Conservation (phyloP, 2,329 filamentous ascomycete genomes). For the Cytospora mali region DNA sequence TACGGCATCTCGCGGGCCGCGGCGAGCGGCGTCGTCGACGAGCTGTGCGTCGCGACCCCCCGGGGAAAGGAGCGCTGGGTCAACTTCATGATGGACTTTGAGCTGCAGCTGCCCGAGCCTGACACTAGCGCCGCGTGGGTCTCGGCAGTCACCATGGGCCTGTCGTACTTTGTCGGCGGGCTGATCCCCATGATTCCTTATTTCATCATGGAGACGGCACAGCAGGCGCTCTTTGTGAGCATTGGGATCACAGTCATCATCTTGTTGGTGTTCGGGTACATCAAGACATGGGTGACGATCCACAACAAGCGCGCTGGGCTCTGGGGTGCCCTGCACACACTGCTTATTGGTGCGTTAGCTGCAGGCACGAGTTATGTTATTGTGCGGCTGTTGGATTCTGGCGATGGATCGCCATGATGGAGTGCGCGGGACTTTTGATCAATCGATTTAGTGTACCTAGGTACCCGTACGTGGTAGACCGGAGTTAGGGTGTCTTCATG, state of each 20-base stretch:
- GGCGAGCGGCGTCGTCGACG: slow-evolving; percentile 50
- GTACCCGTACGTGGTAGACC: not conserved
- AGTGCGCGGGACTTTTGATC: too few species aligned
- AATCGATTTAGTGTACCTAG: too few species aligned
- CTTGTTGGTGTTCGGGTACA: slow-evolving; percentile 66
- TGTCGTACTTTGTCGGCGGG: slow-evolving; percentile 71
- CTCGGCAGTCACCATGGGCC: slow-evolving; percentile 66
- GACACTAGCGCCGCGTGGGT: slow-evolving; percentile 50
- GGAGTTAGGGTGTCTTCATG: not conserved
- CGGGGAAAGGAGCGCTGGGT: slow-evolving; percentile 49
- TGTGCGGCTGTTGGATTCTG: slow-evolving; percentile 57
- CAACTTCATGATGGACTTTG: slow-evolving; percentile 63
- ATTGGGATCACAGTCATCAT: slow-evolving; percentile 62
- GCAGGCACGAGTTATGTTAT: slow-evolving; percentile 68
- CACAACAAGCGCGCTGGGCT: slow-evolving; percentile 55
- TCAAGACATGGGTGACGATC: slow-evolving; percentile 60
- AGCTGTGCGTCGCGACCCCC: slow-evolving; percentile 47
- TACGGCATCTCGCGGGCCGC: slow-evolving; percentile 50
- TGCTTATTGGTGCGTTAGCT: slow-evolving; percentile 65
- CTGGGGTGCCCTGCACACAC: slow-evolving; percentile 65
- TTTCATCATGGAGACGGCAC: slow-evolving; percentile 55
- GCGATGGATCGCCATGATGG: slow-evolving; percentile 23
- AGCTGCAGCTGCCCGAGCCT: slow-evolving; percentile 51
- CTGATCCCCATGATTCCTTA: slow-evolving; percentile 73
- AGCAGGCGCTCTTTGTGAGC: slow-evolving; percentile 59